Conservation (phyloP, 1,139 yeast species). For the Nakaseomyces nivariensis region DNA sequence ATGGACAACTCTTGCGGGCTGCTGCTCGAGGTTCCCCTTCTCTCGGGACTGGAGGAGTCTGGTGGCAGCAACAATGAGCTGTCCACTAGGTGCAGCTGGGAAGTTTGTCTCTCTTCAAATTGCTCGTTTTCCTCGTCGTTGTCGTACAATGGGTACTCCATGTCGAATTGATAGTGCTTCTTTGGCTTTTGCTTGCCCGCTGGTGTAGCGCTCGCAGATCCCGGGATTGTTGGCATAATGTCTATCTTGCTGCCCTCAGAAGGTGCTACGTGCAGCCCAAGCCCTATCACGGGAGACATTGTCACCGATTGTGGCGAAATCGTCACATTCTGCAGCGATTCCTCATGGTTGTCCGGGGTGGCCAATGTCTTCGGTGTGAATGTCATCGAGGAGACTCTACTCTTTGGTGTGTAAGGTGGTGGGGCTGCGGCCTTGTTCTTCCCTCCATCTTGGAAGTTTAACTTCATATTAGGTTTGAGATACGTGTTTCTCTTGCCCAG, state of each 20-base stretch:
- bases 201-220: slow-evolving; percentile 19
- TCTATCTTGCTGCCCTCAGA: slow-evolving; percentile 11
- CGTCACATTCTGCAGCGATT: background rate
- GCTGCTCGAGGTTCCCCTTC: background rate
- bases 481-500: background rate
- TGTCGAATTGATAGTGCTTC: background rate
- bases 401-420: slow-evolving; percentile 4
- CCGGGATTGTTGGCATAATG: slow-evolving; percentile 20
- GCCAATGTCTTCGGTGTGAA: background rate
- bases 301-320: slow-evolving; percentile 4
- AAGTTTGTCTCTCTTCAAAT: background rate
- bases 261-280: slow-evolving; percentile 1
- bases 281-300: slow-evolving; percentile 9
- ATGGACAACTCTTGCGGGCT: background rate
- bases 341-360: background rate
- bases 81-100: background rate
- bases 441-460: background rate
- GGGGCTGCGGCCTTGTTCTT: background rate
- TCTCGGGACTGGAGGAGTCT: background rate
- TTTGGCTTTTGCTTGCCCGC: slow-evolving; percentile 7
- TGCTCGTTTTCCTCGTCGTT: background rate
- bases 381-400: slow-evolving; percentile 3
- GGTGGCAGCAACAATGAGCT: background rate
- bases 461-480: background rate
- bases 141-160: background rate